phyloP scores from a whole-genome alignment of 2,329 filamentous ascomycete species.

The Alternaria metachromatica region DNA sequence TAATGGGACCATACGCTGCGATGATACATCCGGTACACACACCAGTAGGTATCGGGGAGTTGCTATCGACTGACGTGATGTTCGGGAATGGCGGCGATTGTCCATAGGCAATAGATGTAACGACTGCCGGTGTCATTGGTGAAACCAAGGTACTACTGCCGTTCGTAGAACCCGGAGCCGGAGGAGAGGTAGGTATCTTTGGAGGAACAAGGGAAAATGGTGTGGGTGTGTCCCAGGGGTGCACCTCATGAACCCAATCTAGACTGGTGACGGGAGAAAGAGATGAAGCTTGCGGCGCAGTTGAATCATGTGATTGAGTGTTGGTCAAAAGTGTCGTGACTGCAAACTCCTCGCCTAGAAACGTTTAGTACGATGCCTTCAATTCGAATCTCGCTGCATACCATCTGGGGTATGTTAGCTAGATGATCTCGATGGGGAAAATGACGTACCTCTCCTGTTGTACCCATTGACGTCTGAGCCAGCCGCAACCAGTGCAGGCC shows the following conservation, averaged over 20 bases:
- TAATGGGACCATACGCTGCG: conserved; percentile 30
- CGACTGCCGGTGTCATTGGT: neutral
- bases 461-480: conserved; percentile 16
- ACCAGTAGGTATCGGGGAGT: neutral
- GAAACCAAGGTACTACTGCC: neutral
- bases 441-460: conserved; percentile 26
- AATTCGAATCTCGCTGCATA: conserved; percentile 11
- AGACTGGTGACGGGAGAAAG: neutral
- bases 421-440: neutral
- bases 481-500: conserved; percentile 23
- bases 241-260: neutral
- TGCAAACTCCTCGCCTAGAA: neutral
- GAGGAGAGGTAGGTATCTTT: neutral
- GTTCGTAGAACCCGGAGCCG: conserved; percentile 1
- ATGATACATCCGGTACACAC: conserved; percentile 44
- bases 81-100: neutral
- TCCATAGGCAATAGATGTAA: neutral
- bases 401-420: conserved; percentile 24
- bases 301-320: neutral
- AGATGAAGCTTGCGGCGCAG: neutral
- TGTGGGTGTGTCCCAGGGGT: neutral
- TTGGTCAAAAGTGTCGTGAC: neutral
- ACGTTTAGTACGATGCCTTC: conserved; percentile 1
- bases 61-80: neutral
- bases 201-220: neutral